Conservation (phyloP, 2,329 filamentous ascomycete genomes). For the Neofusicoccum cordaticola region DNA sequence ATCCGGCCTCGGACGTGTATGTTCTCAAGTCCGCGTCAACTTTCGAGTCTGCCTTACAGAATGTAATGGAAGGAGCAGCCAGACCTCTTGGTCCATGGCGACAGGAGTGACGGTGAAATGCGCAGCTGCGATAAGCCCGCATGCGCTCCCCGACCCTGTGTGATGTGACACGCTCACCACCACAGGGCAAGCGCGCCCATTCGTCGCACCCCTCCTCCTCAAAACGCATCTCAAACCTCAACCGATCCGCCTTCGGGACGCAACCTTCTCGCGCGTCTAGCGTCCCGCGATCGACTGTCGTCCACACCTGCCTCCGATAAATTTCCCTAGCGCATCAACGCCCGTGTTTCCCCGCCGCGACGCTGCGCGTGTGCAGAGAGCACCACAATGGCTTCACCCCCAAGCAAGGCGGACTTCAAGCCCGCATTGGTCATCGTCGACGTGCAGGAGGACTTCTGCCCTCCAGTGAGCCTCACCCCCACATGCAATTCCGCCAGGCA, state of each 20-base stretch:
- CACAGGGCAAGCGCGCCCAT: neutral
- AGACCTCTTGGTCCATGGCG: neutral
- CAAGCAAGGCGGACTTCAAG: constrained; percentile 31
- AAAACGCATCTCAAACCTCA: constrained; percentile 9
- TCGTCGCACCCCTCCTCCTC: neutral
- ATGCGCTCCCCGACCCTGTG: neutral
- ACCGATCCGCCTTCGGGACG: neutral
- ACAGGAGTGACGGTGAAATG: neutral
- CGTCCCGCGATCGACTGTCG: neutral
- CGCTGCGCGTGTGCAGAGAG: neutral
- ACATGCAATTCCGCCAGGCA: neutral
- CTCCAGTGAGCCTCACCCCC: constrained; percentile 61
- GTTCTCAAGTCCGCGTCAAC: neutral
- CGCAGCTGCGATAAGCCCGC: neutral
- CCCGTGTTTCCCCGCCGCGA: neutral
- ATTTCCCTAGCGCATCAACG: neutral
- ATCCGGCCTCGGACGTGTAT: neutral
- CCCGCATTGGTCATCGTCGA: constrained; percentile 75
- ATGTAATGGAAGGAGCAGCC: neutral
- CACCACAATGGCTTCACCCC: constrained; percentile 4
- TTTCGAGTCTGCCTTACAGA: neutral
- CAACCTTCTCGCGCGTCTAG: neutral
- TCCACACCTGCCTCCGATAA: neutral
- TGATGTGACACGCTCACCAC: neutral
- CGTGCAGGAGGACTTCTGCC: constrained; percentile 92